These are phyloP conservation scores for Papiliotrema laurentii DNA, from an alignment of 1,284 basidiomycete genomes.

Conservation along the genomic window DNA sequence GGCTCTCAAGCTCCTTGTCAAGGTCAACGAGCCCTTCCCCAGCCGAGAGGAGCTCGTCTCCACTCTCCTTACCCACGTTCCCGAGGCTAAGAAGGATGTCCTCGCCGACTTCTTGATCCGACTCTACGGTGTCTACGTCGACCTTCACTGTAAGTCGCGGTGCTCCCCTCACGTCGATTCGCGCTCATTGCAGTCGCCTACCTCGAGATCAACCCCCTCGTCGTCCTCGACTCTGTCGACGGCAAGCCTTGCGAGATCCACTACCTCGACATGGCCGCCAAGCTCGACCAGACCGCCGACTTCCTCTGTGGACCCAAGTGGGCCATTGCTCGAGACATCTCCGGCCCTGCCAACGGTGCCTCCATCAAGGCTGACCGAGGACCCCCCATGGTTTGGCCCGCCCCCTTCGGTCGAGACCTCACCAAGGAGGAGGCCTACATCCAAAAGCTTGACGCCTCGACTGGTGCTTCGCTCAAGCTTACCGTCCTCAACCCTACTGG, in stretches of 20 bases:
- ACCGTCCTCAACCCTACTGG: slow-evolving; percentile 94
- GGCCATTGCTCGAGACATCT: slow-evolving; percentile 91
- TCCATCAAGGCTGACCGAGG: slow-evolving; percentile 81
- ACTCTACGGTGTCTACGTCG: slow-evolving; percentile 95
- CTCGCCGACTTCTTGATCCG: slow-evolving; percentile 91
- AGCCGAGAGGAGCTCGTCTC: slow-evolving; percentile 68
- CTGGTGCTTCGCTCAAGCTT: slow-evolving; percentile 95
- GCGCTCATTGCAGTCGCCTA: slow-evolving; percentile 64
- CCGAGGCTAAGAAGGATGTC: slow-evolving; percentile 72
- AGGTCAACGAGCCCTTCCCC: slow-evolving; percentile 72
- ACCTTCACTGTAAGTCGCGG: slow-evolving; percentile 66
- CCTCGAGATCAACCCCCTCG: slow-evolving; percentile 98
- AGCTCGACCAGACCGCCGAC: slow-evolving; percentile 95
- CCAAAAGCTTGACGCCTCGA: slow-evolving; percentile 93
- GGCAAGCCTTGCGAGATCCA: slow-evolving; percentile 74
- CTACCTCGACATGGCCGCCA: slow-evolving; percentile 99
- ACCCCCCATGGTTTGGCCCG: slow-evolving; percentile 95
- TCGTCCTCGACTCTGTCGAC: slow-evolving; percentile 80
- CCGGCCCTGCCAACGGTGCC: slow-evolving; percentile 55
- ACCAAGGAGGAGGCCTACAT: slow-evolving; percentile 99
- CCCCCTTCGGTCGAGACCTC: slow-evolving; percentile 94
- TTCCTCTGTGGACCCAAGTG: slow-evolving; percentile 98
- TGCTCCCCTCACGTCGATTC: slow-evolving; percentile 28
- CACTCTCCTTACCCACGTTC: slow-evolving; percentile 73
- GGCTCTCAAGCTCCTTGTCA: slow-evolving; percentile 83